Conservation (phyloP, 2,329 filamentous ascomycete species). For the Calonectria pseudoturangicola region DNA sequence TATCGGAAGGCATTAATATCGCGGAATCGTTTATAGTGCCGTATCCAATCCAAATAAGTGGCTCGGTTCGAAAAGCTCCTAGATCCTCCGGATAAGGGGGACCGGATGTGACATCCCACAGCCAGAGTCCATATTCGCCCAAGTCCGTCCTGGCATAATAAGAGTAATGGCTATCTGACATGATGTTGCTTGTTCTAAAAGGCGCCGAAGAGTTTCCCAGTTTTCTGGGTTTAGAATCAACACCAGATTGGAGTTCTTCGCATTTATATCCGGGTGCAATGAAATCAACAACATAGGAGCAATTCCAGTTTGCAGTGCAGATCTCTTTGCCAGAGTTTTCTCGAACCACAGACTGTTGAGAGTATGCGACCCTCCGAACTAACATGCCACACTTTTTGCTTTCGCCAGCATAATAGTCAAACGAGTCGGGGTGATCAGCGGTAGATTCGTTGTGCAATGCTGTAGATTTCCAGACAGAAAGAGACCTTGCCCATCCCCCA, state of each 20-base stretch:
- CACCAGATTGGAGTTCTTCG: constrained; percentile 26
- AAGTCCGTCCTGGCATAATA: neutral
- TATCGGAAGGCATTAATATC: constrained; percentile 10
- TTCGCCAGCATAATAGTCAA: constrained; percentile 5
- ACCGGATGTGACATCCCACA: rapidly evolving
- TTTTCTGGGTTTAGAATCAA: neutral
- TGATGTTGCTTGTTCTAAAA: constrained; percentile 7
- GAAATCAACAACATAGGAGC: neutral
- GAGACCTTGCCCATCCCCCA: no score
- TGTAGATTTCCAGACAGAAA: neutral
- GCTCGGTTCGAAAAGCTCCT: constrained; percentile 35
- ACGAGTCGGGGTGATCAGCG: neutral
- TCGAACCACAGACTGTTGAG: neutral
- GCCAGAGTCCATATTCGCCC: neutral
- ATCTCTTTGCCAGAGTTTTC: neutral
- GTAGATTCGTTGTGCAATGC: neutral
- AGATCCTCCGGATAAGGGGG: neutral
- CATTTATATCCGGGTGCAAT: constrained; percentile 37
- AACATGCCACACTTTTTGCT: neutral
- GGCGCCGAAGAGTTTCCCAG: constrained; percentile 5
- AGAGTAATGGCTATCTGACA: rapidly evolving
- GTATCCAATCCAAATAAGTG: constrained; percentile 44
- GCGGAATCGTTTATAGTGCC: neutral
- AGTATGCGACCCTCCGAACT: neutral
- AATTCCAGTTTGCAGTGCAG: constrained; percentile 25